Evolutionary conservation across 345 rosid genomes (phyloP).

Genomic region (Eucalyptus pauciflora): DNA sequence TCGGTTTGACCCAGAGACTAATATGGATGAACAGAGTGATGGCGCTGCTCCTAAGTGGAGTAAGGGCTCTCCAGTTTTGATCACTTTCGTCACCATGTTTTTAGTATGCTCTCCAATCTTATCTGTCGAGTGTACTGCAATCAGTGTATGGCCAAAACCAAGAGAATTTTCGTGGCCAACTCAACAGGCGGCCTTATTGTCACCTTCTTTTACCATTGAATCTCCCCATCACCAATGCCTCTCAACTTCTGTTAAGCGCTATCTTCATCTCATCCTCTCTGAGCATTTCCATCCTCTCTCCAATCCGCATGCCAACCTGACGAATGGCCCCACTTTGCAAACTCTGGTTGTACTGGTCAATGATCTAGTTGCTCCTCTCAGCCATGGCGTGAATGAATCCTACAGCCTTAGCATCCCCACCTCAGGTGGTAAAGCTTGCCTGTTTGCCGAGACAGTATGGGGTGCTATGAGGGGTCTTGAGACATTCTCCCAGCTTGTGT

Average conservation of each 20-base stretch:
- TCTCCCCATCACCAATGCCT: conserved; percentile 40
- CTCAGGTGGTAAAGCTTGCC: conserved; percentile 7
- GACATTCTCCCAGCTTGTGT: conserved; percentile 75
- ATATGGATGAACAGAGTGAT: not conserved
- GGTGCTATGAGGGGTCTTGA: conserved; percentile 88
- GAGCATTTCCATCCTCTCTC: conserved; percentile 44
- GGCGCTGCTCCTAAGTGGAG: not conserved
- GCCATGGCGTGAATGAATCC: conserved; percentile 63
- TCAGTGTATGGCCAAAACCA: conserved; percentile 78
- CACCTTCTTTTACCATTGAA: conserved; percentile 36
- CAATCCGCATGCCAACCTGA: conserved; percentile 16
- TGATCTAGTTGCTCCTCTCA: conserved; percentile 38
- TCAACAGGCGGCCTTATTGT: conserved; percentile 29
- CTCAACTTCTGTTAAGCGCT: conserved; percentile 39
- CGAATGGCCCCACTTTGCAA: conserved; percentile 14
- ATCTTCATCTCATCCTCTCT: conserved; percentile 16
- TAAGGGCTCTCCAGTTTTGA: not conserved
- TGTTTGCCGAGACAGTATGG: conserved; percentile 55
- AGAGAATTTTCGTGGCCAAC: conserved; percentile 47
- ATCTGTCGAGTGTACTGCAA: not conserved
- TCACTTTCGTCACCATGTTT: not conserved
- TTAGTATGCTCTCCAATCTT: not conserved
- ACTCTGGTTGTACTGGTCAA: conserved; percentile 30
- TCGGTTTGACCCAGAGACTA: not conserved
- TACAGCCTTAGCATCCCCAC: conserved; percentile 47